Conservation (phyloP, 2,329 filamentous ascomycete genomes). For the Sporothrix sp. region DNA sequence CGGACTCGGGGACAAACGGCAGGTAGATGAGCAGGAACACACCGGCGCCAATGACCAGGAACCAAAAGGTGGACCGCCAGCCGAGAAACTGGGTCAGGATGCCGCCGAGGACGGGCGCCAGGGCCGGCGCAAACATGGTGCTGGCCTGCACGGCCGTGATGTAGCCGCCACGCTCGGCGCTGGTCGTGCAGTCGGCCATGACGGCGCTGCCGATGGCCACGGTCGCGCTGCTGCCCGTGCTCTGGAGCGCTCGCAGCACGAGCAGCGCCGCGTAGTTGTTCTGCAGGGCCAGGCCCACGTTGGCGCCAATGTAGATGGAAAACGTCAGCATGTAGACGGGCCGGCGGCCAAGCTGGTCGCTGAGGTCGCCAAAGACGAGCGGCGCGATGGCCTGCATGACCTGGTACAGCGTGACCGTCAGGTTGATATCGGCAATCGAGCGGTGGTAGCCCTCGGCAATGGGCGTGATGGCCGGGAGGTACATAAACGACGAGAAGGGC, state of each 20-base stretch:
- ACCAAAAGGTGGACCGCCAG: conserved; percentile 49
- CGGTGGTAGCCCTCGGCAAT: conserved; percentile 32
- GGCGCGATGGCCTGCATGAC: conserved; percentile 45
- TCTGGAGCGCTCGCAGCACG: conserved; percentile 40
- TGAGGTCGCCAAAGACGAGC: conserved; percentile 39
- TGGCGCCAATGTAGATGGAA: conserved; percentile 35
- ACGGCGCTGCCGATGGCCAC: conserved; percentile 44
- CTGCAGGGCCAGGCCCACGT: conserved; percentile 36
- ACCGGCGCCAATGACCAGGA: conserved; percentile 35
- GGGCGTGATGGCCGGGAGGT: conserved; percentile 35
- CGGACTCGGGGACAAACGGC: conserved; percentile 24
- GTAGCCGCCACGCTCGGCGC: conserved; percentile 45
- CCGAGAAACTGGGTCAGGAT: conserved; percentile 40
- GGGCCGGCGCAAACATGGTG: conserved; percentile 31
- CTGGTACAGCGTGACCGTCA: conserved; percentile 34
- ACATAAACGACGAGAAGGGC: conserved; percentile 29
- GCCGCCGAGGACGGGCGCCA: conserved; percentile 44
- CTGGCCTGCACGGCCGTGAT: conserved; percentile 38
- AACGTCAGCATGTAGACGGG: conserved; percentile 40
- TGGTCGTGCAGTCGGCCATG: conserved; percentile 38
- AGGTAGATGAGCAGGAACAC: conserved; percentile 27
- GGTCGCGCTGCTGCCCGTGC: conserved; percentile 42
- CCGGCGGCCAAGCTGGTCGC: conserved; percentile 38
- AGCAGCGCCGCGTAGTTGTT: conserved; percentile 35
- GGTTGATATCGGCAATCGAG: conserved; percentile 27